Conservation (phyloP, 495 filamentous ascomycete genomes). For the Xylaria flabelliformis region DNA sequence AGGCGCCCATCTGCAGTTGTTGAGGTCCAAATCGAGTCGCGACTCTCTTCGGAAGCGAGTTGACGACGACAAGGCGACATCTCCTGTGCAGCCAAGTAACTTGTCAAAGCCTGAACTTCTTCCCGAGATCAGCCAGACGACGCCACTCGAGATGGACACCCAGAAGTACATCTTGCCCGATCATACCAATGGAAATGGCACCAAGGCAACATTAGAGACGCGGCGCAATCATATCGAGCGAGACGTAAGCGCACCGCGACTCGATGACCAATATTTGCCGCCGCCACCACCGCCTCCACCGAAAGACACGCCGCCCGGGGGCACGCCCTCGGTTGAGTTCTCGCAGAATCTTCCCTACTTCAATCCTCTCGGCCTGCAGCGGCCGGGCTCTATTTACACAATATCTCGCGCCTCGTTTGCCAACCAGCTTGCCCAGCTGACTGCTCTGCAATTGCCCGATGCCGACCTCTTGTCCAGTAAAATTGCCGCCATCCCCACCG, state of each 20-base stretch:
- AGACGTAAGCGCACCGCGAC: slow-evolving; percentile 39
- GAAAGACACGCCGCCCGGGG: slow-evolving; percentile 55
- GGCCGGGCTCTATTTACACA: slow-evolving; percentile 83
- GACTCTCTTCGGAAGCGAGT: slow-evolving; percentile 38
- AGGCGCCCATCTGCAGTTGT: slow-evolving; percentile 49
- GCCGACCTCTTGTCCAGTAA: slow-evolving; percentile 79
- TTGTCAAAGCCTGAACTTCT: slow-evolving; percentile 46
- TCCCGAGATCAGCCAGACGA: slow-evolving; percentile 49
- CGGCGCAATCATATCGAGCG: slow-evolving; percentile 60
- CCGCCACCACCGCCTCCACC: slow-evolving; percentile 51
- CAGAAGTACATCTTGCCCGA: slow-evolving; percentile 71
- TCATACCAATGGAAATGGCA: slow-evolving; percentile 64
- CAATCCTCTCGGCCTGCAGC: slow-evolving; percentile 59
- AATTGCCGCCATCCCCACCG: slow-evolving; percentile 81
- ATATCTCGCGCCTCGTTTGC: slow-evolving; percentile 88
- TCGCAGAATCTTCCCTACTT: slow-evolving; percentile 54
- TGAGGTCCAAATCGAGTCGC: slow-evolving; percentile 43
- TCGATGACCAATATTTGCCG: slow-evolving; percentile 46
- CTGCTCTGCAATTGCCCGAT: slow-evolving; percentile 82
- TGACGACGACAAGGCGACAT: slow-evolving; percentile 32
- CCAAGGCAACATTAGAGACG: slow-evolving; percentile 60
- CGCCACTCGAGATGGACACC: slow-evolving; percentile 62
- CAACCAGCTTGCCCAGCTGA: slow-evolving; percentile 83
- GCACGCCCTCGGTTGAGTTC: slow-evolving; percentile 45
- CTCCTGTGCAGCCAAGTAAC: slow-evolving; percentile 35